phyloP scores from a whole-genome alignment of 179 eudicot genomes.

The Actinidia polygama region DNA sequence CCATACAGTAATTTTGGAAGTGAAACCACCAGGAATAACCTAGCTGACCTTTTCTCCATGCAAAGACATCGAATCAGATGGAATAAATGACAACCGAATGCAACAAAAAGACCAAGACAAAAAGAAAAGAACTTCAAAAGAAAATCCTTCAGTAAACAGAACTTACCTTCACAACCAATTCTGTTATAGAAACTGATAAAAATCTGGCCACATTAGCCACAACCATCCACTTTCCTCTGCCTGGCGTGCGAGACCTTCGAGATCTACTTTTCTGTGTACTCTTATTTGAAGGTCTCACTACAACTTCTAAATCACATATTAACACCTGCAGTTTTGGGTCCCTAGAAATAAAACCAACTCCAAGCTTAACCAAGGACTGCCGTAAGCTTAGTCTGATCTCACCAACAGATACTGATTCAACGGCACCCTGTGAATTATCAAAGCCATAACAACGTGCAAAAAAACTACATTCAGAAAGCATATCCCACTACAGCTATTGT shows the following conservation, averaged over 20 bases:
- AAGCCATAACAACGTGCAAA: slow-evolving; percentile 22
- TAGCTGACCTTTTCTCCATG: background rate
- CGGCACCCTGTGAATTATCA: slow-evolving; percentile 70
- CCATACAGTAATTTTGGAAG: background rate
- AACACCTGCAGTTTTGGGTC: slow-evolving; percentile 87
- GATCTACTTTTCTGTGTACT: slow-evolving; percentile 56
- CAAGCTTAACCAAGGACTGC: slow-evolving; percentile 92
- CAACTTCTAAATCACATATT: slow-evolving; percentile 85
- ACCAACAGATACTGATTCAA: slow-evolving; percentile 90
- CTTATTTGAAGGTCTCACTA: slow-evolving; percentile 66
- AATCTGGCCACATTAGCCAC: slow-evolving; percentile 90
- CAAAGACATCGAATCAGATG: slow-evolving; percentile 5
- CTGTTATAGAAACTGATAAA: slow-evolving; percentile 81
- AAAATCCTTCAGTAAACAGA: background rate
- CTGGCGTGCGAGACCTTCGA: slow-evolving; percentile 64
- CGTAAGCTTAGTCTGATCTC: slow-evolving; percentile 93
- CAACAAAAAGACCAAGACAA: slow-evolving; percentile 1
- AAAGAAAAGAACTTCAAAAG: slow-evolving; percentile 2
- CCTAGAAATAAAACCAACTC: slow-evolving; percentile 85
- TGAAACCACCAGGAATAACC: background rate
- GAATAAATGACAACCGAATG: background rate
- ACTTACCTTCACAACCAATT: slow-evolving; percentile 79
- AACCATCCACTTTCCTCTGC: slow-evolving; percentile 92
- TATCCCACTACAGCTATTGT: background rate
- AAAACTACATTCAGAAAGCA: background rate